Percentiles rank a stretch among this genome's conserved stretches.
Conservation (phyloP, 2,329 filamentous ascomycete species). For the Aureobasidium sp. region DNA sequence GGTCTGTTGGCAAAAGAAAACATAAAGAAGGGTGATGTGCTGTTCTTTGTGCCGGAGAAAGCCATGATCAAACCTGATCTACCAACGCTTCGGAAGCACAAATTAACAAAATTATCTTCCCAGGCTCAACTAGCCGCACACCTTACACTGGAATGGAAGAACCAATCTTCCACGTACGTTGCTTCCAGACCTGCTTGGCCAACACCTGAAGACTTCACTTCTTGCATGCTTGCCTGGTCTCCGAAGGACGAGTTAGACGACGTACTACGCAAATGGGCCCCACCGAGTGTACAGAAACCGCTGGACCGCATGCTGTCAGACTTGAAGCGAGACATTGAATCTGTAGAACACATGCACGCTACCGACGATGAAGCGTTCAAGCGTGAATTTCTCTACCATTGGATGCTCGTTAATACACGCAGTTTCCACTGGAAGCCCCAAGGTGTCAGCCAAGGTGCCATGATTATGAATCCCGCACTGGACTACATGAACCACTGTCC, state of each 20-base stretch:
- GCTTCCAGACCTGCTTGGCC: constrained; percentile 65
- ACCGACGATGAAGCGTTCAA: constrained; percentile 15
- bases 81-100: constrained; percentile 39
- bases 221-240: constrained; percentile 46
- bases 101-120: constrained; percentile 21
- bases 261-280: constrained; percentile 34
- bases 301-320: constrained; percentile 26
- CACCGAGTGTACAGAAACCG: constrained; percentile 29
- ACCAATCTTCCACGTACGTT: constrained; percentile 20
- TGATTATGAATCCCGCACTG: constrained; percentile 64
- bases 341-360: constrained; percentile 15
- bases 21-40: constrained; percentile 53
- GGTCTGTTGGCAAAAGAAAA: constrained; percentile 65
- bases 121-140: constrained; percentile 63
- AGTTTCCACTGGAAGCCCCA: constrained; percentile 51
- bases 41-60: constrained; percentile 59
- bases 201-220: constrained; percentile 50
- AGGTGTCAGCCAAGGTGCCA: constrained; percentile 48
- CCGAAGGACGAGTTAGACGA: constrained; percentile 38
- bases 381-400: constrained; percentile 46
- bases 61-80: constrained; percentile 59
- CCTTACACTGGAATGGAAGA: constrained; percentile 10
- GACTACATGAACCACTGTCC: constrained; percentile 60
- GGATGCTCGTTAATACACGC: constrained; percentile 55
- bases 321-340: constrained; percentile 22